A percentile compares a stretch with the other conserved stretches of the same genome.
These are phyloP conservation scores for Herpetospermum pedunculosum DNA, from an alignment of 306 rosid genomes.

Conservation along the genomic window DNA sequence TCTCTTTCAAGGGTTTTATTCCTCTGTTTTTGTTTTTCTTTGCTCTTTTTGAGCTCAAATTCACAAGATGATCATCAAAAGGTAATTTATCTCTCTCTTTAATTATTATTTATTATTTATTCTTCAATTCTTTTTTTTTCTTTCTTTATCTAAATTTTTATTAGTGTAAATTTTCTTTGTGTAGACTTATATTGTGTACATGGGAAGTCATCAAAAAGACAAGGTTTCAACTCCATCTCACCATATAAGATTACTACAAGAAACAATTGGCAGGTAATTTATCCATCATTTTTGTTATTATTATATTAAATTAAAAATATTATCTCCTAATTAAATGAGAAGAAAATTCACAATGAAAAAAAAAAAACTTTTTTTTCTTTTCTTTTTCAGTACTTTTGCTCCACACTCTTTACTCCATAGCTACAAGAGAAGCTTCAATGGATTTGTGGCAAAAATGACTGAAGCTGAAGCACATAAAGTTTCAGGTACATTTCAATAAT, in stretches of 20 bases:
- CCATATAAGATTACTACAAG: constrained; percentile 18
- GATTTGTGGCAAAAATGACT: constrained; percentile 28
- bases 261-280: constrained; percentile 26
- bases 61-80: not conserved
- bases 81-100: not conserved
- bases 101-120: too few species aligned
- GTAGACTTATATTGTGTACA: constrained; percentile 39
- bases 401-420: constrained; percentile 14
- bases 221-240: constrained; percentile 11
- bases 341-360: not conserved
- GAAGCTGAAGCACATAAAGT: constrained; percentile 24
- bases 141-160: not conserved
- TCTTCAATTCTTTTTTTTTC: too few species aligned
- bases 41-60: not conserved
- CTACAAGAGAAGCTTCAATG: constrained; percentile 32
- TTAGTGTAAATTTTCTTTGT: not conserved
- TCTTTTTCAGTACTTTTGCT: constrained; percentile 6
- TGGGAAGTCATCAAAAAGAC: constrained; percentile 15
- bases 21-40: not conserved
- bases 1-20: not conserved
- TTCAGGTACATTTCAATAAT: constrained; percentile 22
- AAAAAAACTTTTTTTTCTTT: too few species aligned
- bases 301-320: not conserved
- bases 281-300: not conserved
- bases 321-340: not conserved